These are phyloP conservation scores for Geosmithia flava DNA, from an alignment of 2,329 filamentous ascomycete genomes.

Conservation along the genomic window DNA sequence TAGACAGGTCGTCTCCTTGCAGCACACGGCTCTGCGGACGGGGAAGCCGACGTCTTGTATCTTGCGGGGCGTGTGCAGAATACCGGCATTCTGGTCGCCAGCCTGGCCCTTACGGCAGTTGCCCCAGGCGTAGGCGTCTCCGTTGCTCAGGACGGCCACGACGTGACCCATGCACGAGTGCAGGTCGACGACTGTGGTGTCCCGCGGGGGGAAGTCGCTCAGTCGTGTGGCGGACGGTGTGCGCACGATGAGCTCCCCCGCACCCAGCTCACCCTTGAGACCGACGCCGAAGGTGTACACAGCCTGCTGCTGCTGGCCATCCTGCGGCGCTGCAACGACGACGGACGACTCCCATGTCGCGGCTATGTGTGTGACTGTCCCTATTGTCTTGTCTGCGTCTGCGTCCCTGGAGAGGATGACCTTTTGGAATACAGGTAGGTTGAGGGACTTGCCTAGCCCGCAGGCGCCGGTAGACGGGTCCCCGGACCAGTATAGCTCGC, in stretches of 20 bases:
- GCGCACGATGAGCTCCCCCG: slow-evolving; percentile 39
- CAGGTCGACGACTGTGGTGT: slow-evolving; percentile 48
- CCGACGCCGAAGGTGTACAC: slow-evolving; percentile 57
- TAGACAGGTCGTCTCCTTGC: slow-evolving; percentile 75
- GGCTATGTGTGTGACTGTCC: slow-evolving; percentile 39
- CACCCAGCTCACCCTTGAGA: slow-evolving; percentile 59
- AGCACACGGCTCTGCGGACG: slow-evolving; percentile 60
- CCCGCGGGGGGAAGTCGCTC: slow-evolving; percentile 49
- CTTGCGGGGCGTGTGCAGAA: slow-evolving; percentile 47
- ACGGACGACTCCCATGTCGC: slow-evolving; percentile 73
- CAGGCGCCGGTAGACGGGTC: slow-evolving; percentile 43
- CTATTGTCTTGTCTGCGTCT: slow-evolving; percentile 8
- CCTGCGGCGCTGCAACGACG: slow-evolving; percentile 31
- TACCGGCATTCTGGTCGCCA: slow-evolving; percentile 37
- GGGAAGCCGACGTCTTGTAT: slow-evolving; percentile 47
- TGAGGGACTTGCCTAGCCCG: slow-evolving; percentile 23
- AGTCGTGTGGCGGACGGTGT: slow-evolving; percentile 36
- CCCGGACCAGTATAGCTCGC: slow-evolving; percentile 54
- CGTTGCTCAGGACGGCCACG: slow-evolving; percentile 60
- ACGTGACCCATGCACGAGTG: slow-evolving; percentile 69
- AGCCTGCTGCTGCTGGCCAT: slow-evolving; percentile 27
- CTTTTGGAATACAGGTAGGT: slow-evolving; percentile 24
- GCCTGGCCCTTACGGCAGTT: slow-evolving; percentile 77
- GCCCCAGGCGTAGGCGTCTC: slow-evolving; percentile 80
- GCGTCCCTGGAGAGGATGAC: slow-evolving; percentile 19